Base-by-base conservation (phyloP, 805 yeast species). In the Saccharomycopsis lassenensis region DNA sequence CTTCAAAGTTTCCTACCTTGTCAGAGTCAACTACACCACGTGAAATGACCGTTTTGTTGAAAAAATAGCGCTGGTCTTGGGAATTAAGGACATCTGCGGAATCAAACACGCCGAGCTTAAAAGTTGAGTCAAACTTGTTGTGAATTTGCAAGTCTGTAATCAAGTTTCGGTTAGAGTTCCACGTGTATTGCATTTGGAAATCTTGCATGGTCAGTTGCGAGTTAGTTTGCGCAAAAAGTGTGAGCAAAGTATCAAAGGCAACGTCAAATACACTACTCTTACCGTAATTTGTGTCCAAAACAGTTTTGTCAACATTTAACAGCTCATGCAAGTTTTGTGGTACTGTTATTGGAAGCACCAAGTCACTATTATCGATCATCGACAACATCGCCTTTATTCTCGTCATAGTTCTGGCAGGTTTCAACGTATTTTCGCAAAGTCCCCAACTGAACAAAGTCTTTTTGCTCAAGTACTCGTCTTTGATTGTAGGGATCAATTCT, bases 381-480 rank as follows among this genome's bases (percentile, higher is more conserved):
- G 64, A 67, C 2, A 71, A 48, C 10, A 61, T 60, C 21, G 68
- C 60, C 48, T 55, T 63, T 37, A 68, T 69, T 38, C 75, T 58
- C 27, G 69, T 64, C 35, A 61, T 31, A 18, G 39, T 48, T 20
- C 42, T 46, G 24, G 33, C 39, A 15, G 41, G 35, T 1, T 45
- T 40, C 34, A 45, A 39, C 7, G 52, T 55, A 8, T 51, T 48
- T 31, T 54, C 49, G 37, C 53, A 57, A 16, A 64, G 46, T 0
- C 66, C 71, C 74, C 77, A 74, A 2, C 68, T 59, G 27, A 67
- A 60, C 1, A 67, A 43, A 2, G 62, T 48, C 48, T 73, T 74
- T 1, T 77, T 67, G 5, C 24, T 16, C 11, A 77, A 60, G 47
- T 69, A 77, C 48, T 83, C 93, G 51, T 87, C 95, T 37, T 71